Percentiles rank a stretch among this genome's conserved stretches.
phyloP scores from a whole-genome alignment of 2,329 filamentous ascomycete genomes.

The Ophiognomonia clavigignenti-juglandacearum region DNA sequence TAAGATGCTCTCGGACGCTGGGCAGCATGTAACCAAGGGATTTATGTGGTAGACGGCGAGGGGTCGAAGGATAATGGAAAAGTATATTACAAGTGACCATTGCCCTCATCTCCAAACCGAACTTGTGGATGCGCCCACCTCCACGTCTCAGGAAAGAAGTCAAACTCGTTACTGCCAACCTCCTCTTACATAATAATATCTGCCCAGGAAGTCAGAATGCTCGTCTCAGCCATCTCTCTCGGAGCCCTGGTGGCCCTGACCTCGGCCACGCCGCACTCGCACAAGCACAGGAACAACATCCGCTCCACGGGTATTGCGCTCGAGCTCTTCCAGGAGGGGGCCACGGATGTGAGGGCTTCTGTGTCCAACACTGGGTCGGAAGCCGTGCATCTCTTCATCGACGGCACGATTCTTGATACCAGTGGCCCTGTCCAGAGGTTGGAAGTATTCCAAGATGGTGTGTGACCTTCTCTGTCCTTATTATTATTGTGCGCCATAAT shows the following conservation, averaged over 20 bases:
- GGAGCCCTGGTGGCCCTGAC: slow-evolving; percentile 3
- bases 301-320: background rate
- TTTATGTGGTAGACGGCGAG: too few relatives aligned
- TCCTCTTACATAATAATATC: too few relatives aligned
- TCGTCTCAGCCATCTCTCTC: background rate
- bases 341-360: slow-evolving; percentile 1
- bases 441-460: slow-evolving; percentile 3
- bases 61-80: too few relatives aligned
- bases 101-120: too few relatives aligned
- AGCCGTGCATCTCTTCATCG: slow-evolving; percentile 3
- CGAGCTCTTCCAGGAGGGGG: slow-evolving; percentile 2
- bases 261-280: slow-evolving; percentile 4
- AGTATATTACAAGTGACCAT: too few relatives aligned
- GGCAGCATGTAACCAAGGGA: too few relatives aligned
- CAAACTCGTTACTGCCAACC: too few relatives aligned
- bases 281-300: slow-evolving; percentile 4
- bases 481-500: accelerated
- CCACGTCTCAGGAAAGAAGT: too few relatives aligned
- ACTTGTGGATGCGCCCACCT: too few relatives aligned
- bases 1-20: too few relatives aligned
- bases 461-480: too few relatives aligned
- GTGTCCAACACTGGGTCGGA: slow-evolving; percentile 5
- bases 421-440: slow-evolving; percentile 4
- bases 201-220: too few relatives aligned
- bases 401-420: slow-evolving; percentile 5